These are phyloP conservation scores for Juncus inflexus DNA, from an alignment of 176 grass and related monocot species.

Conservation along the genomic window DNA sequence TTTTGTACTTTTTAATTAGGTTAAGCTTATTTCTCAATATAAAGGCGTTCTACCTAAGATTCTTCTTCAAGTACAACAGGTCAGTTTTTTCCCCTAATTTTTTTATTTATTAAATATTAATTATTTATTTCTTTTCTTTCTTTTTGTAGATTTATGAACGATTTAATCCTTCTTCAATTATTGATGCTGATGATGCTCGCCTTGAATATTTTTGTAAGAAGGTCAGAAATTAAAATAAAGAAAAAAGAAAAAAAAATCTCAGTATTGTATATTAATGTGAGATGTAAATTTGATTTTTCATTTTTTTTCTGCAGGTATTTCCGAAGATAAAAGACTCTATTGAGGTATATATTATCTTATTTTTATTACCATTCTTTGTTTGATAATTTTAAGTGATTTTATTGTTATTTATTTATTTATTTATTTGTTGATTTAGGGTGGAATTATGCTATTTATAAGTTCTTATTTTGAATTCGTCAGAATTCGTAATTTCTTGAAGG, in stretches of 20 bases:
- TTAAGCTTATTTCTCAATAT: constrained; percentile 56
- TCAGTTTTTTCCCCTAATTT: constrained; percentile 20
- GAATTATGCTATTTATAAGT: constrained; percentile 72
- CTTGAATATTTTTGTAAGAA: constrained; percentile 86
- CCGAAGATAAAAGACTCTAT: constrained; percentile 83
- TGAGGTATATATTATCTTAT: constrained; percentile 47
- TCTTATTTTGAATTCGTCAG: constrained; percentile 88
- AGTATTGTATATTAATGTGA: no score
- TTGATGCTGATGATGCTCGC: constrained; percentile 61
- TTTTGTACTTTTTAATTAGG: constrained; percentile 31
- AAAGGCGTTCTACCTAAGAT: constrained; percentile 83
- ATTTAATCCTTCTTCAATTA: constrained; percentile 64
- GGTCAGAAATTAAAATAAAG: constrained; percentile 32
- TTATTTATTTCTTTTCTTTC: constrained; percentile 4
- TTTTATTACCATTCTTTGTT: constrained; percentile 24
- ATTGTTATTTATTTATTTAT: constrained; percentile 13
- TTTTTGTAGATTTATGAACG: constrained; percentile 64
- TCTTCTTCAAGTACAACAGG: constrained; percentile 62
- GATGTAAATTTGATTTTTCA: constrained; percentile 5
- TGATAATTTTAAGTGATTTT: no score
- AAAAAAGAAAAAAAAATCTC: neutral
- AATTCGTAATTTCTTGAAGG: constrained; percentile 72
- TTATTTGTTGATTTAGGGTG: constrained; percentile 50
- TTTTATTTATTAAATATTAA: neutral
- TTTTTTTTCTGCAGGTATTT: constrained; percentile 56